phyloP scores from a whole-genome alignment of 2,329 filamentous ascomycete genomes.

The Microcera coccophila region DNA sequence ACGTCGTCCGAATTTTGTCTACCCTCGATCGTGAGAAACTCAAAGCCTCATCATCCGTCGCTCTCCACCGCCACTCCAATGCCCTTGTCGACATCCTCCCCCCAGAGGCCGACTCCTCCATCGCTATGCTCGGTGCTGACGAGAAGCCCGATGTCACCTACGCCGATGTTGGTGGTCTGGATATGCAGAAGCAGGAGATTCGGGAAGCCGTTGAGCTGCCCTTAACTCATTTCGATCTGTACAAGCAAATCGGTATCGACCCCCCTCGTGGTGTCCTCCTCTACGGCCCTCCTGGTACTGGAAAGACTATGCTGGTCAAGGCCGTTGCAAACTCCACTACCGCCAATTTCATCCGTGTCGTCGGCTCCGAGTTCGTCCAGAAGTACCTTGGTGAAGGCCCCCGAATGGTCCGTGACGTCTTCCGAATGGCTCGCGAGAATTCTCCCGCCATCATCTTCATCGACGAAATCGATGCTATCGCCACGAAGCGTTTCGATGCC shows the following conservation, averaged over 20 bases:
- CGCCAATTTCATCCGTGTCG: constrained; percentile 95
- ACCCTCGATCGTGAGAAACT: constrained; percentile 97
- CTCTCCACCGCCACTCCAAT: constrained; percentile 96
- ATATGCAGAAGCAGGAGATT: constrained; percentile 99
- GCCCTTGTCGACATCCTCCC: constrained; percentile 97
- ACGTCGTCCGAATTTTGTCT: constrained; percentile 95
- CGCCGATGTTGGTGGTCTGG: constrained; percentile 92
- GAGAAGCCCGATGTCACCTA: constrained; percentile 99
- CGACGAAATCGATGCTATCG: constrained; percentile 97
- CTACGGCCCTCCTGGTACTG: constrained; percentile 92
- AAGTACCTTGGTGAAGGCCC: constrained; percentile 98
- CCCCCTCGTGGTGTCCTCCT: constrained; percentile 93
- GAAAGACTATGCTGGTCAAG: constrained; percentile 97
- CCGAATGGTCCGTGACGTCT: constrained; percentile 98
- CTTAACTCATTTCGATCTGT: constrained; percentile 95
- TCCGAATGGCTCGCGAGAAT: constrained; percentile 98
- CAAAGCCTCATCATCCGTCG: constrained; percentile 96
- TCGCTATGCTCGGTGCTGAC: constrained; percentile 93
- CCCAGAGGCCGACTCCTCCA: constrained; percentile 97
- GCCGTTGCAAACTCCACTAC: constrained; percentile 98
- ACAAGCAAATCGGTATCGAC: constrained; percentile 99
- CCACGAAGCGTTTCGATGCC: constrained; percentile 97
- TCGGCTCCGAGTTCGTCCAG: constrained; percentile 97
- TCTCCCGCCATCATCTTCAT: constrained; percentile 99
- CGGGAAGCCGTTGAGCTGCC: constrained; percentile 95